Conservation (phyloP, 257 asterid species). For the Ocimum tenuiflorum region DNA sequence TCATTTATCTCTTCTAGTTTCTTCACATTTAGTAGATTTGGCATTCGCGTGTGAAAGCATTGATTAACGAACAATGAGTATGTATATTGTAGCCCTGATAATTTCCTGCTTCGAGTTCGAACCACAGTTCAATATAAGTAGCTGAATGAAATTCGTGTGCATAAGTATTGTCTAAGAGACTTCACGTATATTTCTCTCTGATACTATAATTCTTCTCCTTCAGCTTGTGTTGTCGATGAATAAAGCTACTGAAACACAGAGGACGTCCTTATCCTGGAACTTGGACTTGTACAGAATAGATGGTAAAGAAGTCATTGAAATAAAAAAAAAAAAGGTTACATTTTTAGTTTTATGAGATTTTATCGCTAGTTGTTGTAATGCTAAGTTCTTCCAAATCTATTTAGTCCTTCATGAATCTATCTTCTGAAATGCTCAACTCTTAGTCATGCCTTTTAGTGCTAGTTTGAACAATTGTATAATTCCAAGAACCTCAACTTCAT, state of each 20-base stretch:
- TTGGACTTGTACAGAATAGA: constrained; percentile 14
- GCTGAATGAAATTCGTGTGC: background rate
- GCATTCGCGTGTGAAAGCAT: no score
- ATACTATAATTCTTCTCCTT: constrained; percentile 12
- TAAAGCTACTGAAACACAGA: constrained; percentile 26
- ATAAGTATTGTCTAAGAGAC: background rate
- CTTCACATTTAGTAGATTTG: no score
- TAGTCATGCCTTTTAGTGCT: background rate
- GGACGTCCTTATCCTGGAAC: constrained; percentile 13
- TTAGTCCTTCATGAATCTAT: background rate
- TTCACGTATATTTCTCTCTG: background rate
- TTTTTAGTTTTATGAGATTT: background rate
- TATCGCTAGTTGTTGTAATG: background rate
- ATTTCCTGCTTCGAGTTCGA: background rate
- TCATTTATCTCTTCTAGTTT: no score
- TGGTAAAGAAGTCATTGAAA: background rate
- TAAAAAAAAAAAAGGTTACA: background rate
- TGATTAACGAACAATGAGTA: background rate
- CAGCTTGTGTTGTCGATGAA: constrained; percentile 39
- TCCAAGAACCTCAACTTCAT: background rate
- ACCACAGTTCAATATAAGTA: background rate
- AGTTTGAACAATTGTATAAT: background rate
- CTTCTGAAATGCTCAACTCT: background rate
- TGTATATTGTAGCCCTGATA: background rate
- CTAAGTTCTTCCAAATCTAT: background rate